Conservation (phyloP, 331 rosid genomes). For the Prunus yedoensis region DNA sequence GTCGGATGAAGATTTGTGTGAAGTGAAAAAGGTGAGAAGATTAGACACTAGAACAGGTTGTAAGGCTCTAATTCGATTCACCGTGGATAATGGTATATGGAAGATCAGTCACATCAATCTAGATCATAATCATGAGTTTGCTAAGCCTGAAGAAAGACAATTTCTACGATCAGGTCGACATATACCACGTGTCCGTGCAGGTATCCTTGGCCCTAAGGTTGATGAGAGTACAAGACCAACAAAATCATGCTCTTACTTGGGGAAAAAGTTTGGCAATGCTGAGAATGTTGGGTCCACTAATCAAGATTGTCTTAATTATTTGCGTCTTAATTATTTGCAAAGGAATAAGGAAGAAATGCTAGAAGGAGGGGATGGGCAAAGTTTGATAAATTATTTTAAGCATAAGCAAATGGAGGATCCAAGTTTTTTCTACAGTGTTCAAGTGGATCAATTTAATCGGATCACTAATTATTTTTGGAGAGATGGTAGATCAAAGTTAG, state of each 20-base stretch:
- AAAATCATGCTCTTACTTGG: not conserved
- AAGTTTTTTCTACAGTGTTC: slow-evolving; percentile 17
- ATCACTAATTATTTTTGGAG: slow-evolving; percentile 23
- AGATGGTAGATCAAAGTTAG: slow-evolving; percentile 11
- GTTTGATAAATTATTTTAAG: slow-evolving; percentile 12
- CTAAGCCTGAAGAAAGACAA: slow-evolving; percentile 13
- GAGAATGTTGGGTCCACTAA: not conserved
- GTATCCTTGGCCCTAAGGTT: not conserved
- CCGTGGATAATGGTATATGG: slow-evolving; percentile 11
- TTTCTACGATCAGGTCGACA: slow-evolving; percentile 8
- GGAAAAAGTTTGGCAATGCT: not conserved
- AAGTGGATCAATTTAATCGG: slow-evolving; percentile 15
- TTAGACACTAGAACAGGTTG: slow-evolving; percentile 16
- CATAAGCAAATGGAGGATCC: slow-evolving; percentile 14
- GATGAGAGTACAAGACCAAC: not conserved
- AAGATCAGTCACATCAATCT: slow-evolving; percentile 11
- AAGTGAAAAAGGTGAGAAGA: slow-evolving; percentile 1
- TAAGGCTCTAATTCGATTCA: slow-evolving; percentile 16
- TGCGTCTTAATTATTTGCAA: slow-evolving; percentile 2
- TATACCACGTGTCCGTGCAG: not conserved
- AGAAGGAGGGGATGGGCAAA: slow-evolving; percentile 18
- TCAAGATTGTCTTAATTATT: no score
- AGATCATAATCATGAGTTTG: slow-evolving; percentile 20
- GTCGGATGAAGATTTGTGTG: not conserved
- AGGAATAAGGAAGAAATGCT: not conserved